Conservation (phyloP, 2,329 filamentous ascomycete genomes). For the Didymella pomorum region DNA sequence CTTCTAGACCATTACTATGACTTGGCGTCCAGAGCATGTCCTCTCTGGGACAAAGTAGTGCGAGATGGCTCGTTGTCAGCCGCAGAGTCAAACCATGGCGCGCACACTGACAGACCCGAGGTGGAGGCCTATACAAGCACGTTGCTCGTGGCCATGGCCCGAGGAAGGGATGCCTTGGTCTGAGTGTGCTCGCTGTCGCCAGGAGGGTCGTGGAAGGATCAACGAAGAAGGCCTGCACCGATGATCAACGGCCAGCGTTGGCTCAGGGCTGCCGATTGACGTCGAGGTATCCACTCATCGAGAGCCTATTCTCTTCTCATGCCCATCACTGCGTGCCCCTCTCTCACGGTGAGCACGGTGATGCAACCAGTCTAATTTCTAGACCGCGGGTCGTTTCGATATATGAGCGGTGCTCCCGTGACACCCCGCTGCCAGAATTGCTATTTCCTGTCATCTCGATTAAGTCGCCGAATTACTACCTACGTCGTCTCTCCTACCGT, state of each 20-base stretch:
- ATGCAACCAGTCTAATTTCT: constrained; percentile 32
- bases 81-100: constrained; percentile 7
- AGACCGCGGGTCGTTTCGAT: constrained; percentile 32
- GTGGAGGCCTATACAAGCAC: constrained; percentile 25
- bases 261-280: constrained; percentile 40
- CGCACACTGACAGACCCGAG: constrained; percentile 21
- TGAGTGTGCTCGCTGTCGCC: constrained; percentile 14
- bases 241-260: constrained; percentile 31
- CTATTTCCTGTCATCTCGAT: constrained; percentile 9
- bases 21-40: constrained; percentile 35
- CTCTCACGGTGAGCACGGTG: constrained; percentile 29
- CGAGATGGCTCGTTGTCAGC: constrained; percentile 24
- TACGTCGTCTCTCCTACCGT: constrained; percentile 26
- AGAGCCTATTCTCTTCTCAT: constrained; percentile 27
- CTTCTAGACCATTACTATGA: constrained; percentile 37
- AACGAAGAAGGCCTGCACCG: constrained; percentile 18
- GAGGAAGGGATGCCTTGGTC: background rate
- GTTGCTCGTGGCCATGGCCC: constrained; percentile 24
- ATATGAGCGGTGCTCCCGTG: constrained; percentile 33
- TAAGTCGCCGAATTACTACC: constrained; percentile 3
- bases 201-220: constrained; percentile 26
- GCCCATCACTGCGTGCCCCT: constrained; percentile 19
- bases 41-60: constrained; percentile 31
- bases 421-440: constrained; percentile 30
- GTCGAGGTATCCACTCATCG: constrained; percentile 39